Evolutionary conservation across 306 rosid species (phyloP).

Genomic region (Carpinus viminea): DNA sequence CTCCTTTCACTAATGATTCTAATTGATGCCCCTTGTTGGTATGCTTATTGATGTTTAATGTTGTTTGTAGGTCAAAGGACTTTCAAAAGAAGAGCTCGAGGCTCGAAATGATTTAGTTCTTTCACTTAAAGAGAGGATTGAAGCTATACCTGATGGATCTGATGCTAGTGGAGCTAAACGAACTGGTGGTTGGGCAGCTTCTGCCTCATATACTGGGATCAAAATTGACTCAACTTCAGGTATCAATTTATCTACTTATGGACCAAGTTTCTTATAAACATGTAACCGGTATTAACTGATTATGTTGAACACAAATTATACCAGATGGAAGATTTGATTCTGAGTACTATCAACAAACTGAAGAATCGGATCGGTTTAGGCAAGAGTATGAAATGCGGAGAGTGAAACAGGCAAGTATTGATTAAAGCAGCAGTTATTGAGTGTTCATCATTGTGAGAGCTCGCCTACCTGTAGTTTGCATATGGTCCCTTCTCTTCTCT

Average conservation of each 20-base stretch:
- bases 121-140: slow-evolving; percentile 34
- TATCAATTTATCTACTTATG: not conserved
- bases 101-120: slow-evolving; percentile 35
- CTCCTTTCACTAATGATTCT: not conserved
- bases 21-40: not conserved
- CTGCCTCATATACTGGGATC: slow-evolving; percentile 29
- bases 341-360: slow-evolving; percentile 39
- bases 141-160: slow-evolving; percentile 38
- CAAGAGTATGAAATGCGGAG: slow-evolving; percentile 42
- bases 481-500: not conserved
- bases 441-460: not conserved
- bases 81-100: slow-evolving; percentile 33
- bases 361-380: slow-evolving; percentile 34
- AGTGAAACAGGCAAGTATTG: slow-evolving; percentile 40
- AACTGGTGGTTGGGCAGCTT: slow-evolving; percentile 27
- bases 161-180: slow-evolving; percentile 23
- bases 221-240: slow-evolving; percentile 31
- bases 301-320: not conserved
- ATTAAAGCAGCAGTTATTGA: not conserved
- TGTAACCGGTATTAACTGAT: not conserved
- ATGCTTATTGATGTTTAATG: not conserved
- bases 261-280: not conserved
- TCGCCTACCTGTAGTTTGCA: not conserved
- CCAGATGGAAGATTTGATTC: slow-evolving; percentile 34
- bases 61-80: slow-evolving; percentile 29